phyloP scores from a whole-genome alignment of 2,329 filamentous ascomycete genomes.

The Exserohilum turcica region DNA sequence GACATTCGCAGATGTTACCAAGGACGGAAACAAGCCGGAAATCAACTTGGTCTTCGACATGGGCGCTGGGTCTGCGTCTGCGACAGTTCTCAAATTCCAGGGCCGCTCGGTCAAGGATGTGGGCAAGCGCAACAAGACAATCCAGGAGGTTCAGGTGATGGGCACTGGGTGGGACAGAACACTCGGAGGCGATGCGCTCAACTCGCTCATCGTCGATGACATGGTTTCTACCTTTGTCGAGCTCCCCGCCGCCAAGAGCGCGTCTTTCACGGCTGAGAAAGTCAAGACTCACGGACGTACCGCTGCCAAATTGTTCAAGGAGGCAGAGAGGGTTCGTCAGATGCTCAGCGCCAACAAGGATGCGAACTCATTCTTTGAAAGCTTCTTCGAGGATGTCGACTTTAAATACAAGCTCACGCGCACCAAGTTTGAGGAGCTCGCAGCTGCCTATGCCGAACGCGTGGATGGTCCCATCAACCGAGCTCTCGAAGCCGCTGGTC shows the following conservation, averaged over 20 bases:
- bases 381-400: constrained; percentile 87
- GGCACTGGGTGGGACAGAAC: constrained; percentile 87
- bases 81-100: constrained; percentile 88
- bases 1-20: constrained; percentile 81
- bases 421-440: constrained; percentile 78
- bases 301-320: constrained; percentile 89
- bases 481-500: constrained; percentile 73
- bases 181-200: constrained; percentile 87
- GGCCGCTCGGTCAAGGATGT: constrained; percentile 87
- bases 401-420: constrained; percentile 90
- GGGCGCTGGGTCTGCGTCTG: constrained; percentile 93
- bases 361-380: constrained; percentile 80
- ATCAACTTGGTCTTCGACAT: constrained; percentile 96
- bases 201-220: constrained; percentile 84
- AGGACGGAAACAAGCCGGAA: constrained; percentile 79
- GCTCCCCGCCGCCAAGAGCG: constrained; percentile 66
- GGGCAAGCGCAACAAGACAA: constrained; percentile 91
- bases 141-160: constrained; percentile 91
- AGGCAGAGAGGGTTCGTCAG: constrained; percentile 84
- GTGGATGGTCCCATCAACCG: constrained; percentile 72
- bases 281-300: constrained; percentile 80
- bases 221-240: constrained; percentile 82
- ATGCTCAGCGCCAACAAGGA: constrained; percentile 92
- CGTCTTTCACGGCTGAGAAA: constrained; percentile 64
- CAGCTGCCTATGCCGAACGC: constrained; percentile 68